Base-by-base conservation (phyloP, 768 basidiomycete species). In the Tulasnella sp. region DNA sequence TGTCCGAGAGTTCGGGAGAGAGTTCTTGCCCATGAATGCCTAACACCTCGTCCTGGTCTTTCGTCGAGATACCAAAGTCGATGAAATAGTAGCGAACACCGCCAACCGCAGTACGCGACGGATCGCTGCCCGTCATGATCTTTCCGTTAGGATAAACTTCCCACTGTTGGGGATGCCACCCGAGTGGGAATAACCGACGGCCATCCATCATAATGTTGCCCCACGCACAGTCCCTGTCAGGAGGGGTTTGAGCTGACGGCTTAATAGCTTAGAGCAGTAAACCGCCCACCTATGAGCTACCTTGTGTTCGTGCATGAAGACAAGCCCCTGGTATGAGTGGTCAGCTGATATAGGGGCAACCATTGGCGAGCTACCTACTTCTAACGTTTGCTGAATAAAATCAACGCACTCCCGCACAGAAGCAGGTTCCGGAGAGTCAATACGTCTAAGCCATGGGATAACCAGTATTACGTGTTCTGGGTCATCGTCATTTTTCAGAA, bases 131-230 rank as follows among this genome's bases (percentile, higher is more conserved):
- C 7, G 11, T 72, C 31, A 44, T 18, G 2, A 3, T 11, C 22
- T 31, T 37, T 2, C 74, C 75, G 16, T 77, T 64, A 2, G 75
- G 80, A 5, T 20, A n/a, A 31, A 22, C 2, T 28, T 34, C 42
- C 28, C 40, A 72, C 31, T 37, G 28, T 44, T 76, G 50, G 14
- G 80, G 80, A 50, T 80, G 80, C 75, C 74, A 80, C 3, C 80
- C 80, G 12, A n/a, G 48, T 20, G 80, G 80, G 48, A 12, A 80
- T 40, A 80, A 46, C 4, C 34, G 31, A 20, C 75, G 46, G 14
- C 50, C 80, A 77, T 80, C 80, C 80, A 80, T 80, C 80, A 80
- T 80, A 50, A 80, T 80, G 31, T 80, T 80, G 12, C 75, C 80
- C 44, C 44, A 69, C 8, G 80, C 80, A 37, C 80, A 80, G 11